Evolutionary conservation across 1,284 basidiomycete species (phyloP), one percentile per base, ranked within the genome.

Genomic region (Kwoniella shivajii): DNA sequence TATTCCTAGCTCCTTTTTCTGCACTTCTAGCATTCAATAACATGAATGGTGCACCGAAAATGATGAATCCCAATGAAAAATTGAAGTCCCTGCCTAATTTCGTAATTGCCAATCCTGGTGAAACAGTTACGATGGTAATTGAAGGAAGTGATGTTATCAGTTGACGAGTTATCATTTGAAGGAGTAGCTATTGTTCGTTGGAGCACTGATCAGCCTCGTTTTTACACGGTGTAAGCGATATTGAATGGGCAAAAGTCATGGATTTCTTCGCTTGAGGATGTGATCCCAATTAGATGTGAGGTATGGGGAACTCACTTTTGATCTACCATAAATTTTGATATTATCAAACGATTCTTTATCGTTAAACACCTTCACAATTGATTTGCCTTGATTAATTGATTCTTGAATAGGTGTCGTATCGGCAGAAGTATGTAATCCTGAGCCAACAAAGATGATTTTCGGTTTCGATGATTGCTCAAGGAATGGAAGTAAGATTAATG

Each of bases 161-260:
- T 1, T 34, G 33, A 4, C 60, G 50, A 3, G 59, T 59, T 16
- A 63, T 10, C 47, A 67, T 60, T 36, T 65, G 63, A n/a, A 67
- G 63, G 7, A 67, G 43, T 10, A 65, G 55, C 65, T 66, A 47
- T 5, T n/a, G n/a, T n/a, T n/a, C n/a, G n/a, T n/a, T n/a, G n/a
- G n/a, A n/a, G n/a, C n/a, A n/a, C n/a, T n/a, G n/a, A n/a, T n/a
- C n/a, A n/a, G n/a, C n/a, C n/a, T n/a, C n/a, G n/a, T n/a, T n/a
- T n/a, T n/a, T n/a, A n/a, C n/a, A n/a, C n/a, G n/a, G n/a, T n/a
- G n/a, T n/a, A n/a, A n/a, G n/a, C n/a, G n/a, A n/a, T n/a, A n/a
- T n/a, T n/a, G n/a, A n/a, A n/a, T n/a, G n/a, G n/a, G n/a, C n/a
- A n/a, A n/a, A n/a, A n/a, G n/a, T n/a, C n/a, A n/a, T n/a, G n/a